Evolutionary conservation across 2,329 filamentous ascomycete species (phyloP).

Genomic region (Neofusicoccum kwambonambiense): DNA sequence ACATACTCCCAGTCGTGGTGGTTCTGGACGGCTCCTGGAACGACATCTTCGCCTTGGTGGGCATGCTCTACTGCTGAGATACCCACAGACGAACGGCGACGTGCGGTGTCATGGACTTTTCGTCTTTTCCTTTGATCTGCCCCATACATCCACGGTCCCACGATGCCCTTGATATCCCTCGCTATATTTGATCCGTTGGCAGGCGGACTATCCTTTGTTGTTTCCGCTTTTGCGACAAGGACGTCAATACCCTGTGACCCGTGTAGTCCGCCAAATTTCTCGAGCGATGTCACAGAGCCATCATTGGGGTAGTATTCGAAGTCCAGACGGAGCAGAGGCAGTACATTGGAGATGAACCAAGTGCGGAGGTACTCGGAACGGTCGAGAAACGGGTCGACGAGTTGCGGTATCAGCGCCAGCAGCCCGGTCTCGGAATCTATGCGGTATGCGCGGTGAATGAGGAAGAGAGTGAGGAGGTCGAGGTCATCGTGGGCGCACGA

Average conservation of each 20-base stretch:
- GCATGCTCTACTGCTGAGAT: neutral
- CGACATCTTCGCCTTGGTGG: slow-evolving; percentile 23
- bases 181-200: slow-evolving; percentile 42
- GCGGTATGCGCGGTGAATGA: slow-evolving; percentile 65
- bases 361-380: slow-evolving; percentile 60
- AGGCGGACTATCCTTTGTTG: slow-evolving; percentile 16
- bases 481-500: slow-evolving; percentile 48
- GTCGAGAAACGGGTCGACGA: slow-evolving; percentile 67
- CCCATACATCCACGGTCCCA: slow-evolving; percentile 73
- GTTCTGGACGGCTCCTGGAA: neutral
- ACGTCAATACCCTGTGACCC: slow-evolving; percentile 60
- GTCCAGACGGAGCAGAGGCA: slow-evolving; percentile 68
- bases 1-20: slow-evolving; percentile 65
- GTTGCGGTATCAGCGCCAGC: slow-evolving; percentile 63
- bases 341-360: slow-evolving; percentile 67
- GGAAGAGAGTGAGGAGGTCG: slow-evolving; percentile 62
- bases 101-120: slow-evolving; percentile 37
- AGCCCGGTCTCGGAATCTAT: slow-evolving; percentile 73
- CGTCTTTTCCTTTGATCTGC: slow-evolving; percentile 57
- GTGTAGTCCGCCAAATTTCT: slow-evolving; percentile 62
- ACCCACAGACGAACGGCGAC: neutral
- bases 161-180: slow-evolving; percentile 65
- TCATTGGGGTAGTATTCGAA: slow-evolving; percentile 66
- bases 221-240: slow-evolving; percentile 48
- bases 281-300: slow-evolving; percentile 50